phyloP scores from a whole-genome alignment of 148 eudicot genomes.

The Diospyros lotus region DNA sequence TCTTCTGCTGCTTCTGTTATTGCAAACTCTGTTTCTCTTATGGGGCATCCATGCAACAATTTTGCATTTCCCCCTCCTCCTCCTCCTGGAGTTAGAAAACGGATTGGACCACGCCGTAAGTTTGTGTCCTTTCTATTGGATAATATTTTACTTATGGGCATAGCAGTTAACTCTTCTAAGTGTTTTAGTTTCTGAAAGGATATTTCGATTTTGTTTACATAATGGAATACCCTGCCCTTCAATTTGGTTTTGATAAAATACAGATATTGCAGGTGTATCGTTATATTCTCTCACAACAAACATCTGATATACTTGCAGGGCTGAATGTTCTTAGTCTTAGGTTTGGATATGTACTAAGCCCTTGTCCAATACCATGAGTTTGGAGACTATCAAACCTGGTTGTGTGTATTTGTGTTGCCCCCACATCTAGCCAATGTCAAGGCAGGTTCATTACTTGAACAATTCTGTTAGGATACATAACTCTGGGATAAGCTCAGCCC shows the following conservation, averaged over 20 bases:
- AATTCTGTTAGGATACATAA: too few species aligned
- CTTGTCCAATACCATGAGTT: too few species aligned
- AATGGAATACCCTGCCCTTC: background rate
- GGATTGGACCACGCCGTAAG: constrained; percentile 91
- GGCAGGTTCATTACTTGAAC: too few species aligned
- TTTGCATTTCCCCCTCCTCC: constrained; percentile 66
- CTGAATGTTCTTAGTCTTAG: too few species aligned
- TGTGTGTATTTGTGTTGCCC: too few species aligned
- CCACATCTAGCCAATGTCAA: too few species aligned
- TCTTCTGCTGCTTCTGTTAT: constrained; percentile 15
- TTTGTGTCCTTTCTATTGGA: constrained; percentile 16
- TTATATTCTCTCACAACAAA: background rate
- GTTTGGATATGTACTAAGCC: too few species aligned
- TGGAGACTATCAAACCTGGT: too few species aligned
- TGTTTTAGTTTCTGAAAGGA: background rate
- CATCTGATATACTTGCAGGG: too few species aligned
- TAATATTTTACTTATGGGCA: background rate
- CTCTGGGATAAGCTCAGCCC: too few species aligned
- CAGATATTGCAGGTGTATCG: background rate
- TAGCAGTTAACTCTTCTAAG: background rate
- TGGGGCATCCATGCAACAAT: constrained; percentile 45
- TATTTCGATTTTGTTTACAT: background rate
- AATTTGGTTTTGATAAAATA: background rate
- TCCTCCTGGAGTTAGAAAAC: constrained; percentile 61
- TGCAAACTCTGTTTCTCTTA: constrained; percentile 15